Base-by-base conservation (phyloP, 75 land plant species). In the Pinus taeda region DNA sequence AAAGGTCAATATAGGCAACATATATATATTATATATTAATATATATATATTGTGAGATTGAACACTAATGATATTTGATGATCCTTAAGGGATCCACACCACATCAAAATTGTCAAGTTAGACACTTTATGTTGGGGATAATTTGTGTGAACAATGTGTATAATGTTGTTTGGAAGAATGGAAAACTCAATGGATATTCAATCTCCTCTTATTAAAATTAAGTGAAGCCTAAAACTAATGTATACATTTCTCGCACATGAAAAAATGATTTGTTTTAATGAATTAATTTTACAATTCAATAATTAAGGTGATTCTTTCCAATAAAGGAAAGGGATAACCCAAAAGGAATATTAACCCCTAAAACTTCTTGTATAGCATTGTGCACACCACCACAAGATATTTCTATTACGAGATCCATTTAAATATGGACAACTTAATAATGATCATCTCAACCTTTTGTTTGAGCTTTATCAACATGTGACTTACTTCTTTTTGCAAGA, bases 401-500 rank as follows among this genome's bases (percentile, higher is more conserved):
- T 42, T 8, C 11, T n/a, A 42, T 69, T 6, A 6, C 6, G 2
- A 12, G 36, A 42, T 3, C 11, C 39, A 69, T 37, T 2, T 20
- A n/a, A 42, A 37, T 8, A 12, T 37, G n/a, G 37, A 64, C 39
- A 8, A 29, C 3, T 8, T 36, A 8, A n/a, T 69, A 69, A 69
- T 8, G 72, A 69, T 42, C n/a, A 8, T 69, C 24, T 18, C n/a
- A n/a, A 42, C 72, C 72, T 36, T 69, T 69, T 69, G 53, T 45
- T 20, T 39, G 72, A 69, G 55, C 4, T 37, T 42, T 39, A 17
- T 12, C n/a, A 69, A 45, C 12, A 6, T 69, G 72, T 69, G 53
- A 69, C 26, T 57, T 4, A 4, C 21, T 74, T 12, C 33, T 67
- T n/a, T 60, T 73, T 15, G 76, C 83, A 29, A 82, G 63, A 11